Percentiles rank a stretch among this genome's conserved stretches.
Evolutionary conservation across 169 alveolate species (phyloP).

Genomic region (Plasmodium vivax): DNA sequence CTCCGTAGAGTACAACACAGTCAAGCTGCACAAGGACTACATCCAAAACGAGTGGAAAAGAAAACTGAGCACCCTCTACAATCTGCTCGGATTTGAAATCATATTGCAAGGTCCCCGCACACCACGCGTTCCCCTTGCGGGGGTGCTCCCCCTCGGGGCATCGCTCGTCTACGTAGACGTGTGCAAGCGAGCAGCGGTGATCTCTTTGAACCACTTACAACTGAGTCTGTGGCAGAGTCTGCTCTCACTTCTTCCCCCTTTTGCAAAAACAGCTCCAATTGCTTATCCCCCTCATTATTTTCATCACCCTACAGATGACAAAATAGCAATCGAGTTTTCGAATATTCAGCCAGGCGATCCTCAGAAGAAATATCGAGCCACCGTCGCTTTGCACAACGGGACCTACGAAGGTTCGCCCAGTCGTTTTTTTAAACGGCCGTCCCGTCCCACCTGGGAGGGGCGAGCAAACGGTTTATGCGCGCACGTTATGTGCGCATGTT

Average conservation of each 20-base stretch:
- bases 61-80: slow-evolving; percentile 52
- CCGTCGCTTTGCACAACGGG: slow-evolving; percentile 41
- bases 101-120: slow-evolving; percentile 29
- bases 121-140: not conserved
- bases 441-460: not conserved
- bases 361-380: slow-evolving; percentile 63
- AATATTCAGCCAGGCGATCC: slow-evolving; percentile 61
- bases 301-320: slow-evolving; percentile 23
- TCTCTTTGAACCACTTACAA: not conserved
- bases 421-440: not conserved
- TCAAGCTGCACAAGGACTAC: slow-evolving; percentile 50
- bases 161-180: not conserved
- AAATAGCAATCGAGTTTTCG: slow-evolving; percentile 49
- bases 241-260: not conserved
- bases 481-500: not conserved
- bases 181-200: not conserved
- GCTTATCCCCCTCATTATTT: not conserved
- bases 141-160: not conserved
- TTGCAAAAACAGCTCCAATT: not conserved
- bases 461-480: not conserved
- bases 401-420: slow-evolving; percentile 36
- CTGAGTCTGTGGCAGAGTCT: not conserved
- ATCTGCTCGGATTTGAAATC: slow-evolving; percentile 62
- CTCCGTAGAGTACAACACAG: slow-evolving; percentile 43
- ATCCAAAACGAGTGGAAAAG: slow-evolving; percentile 52